Conservation (phyloP, 768 basidiomycete species). For the Gloeophyllum trabeum region DNA sequence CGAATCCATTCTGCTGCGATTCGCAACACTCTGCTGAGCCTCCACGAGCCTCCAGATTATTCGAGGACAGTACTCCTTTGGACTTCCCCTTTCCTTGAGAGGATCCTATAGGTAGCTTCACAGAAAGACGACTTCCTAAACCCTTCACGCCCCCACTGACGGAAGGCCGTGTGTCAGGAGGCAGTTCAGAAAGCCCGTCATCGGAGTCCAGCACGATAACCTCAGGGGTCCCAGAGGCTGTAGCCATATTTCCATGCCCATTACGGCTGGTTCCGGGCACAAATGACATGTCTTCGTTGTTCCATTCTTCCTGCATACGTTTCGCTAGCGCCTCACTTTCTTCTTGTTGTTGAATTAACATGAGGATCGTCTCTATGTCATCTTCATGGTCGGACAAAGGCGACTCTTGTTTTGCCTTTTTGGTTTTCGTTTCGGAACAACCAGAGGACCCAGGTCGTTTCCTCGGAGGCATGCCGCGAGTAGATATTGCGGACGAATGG, state of each 20-base stretch:
- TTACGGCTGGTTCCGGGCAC: conserved; percentile 3
- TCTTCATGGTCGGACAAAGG: too few species aligned
- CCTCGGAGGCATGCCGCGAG: too few species aligned
- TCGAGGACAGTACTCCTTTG: conserved; percentile 10
- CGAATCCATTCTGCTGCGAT: neutral
- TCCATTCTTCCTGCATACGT: conserved; percentile 22
- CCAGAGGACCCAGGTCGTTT: too few species aligned
- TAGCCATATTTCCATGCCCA: conserved; percentile 4
- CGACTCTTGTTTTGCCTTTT: too few species aligned
- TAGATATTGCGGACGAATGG: too few species aligned
- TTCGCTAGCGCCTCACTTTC: conserved; percentile 28
- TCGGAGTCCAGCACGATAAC: conserved; percentile 4
- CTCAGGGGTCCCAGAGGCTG: too few species aligned
- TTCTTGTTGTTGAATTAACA: conserved; percentile 30
- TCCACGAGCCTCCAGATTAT: neutral
- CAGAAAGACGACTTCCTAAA: too few species aligned
- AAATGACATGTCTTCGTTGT: conserved; percentile 6
- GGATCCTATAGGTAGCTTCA: conserved; percentile 25
- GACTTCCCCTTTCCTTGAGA: conserved; percentile 31
- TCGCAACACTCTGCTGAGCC: conserved; percentile 1
- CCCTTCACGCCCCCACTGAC: too few species aligned
- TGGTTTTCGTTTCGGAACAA: too few species aligned
- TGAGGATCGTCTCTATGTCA: conserved; percentile 17
- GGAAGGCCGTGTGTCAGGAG: too few species aligned
- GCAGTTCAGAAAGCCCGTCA: too few species aligned